These are phyloP conservation scores for Apiotrichum siamense DNA, from an alignment of 1,284 basidiomycete species.

Conservation along the genomic window DNA sequence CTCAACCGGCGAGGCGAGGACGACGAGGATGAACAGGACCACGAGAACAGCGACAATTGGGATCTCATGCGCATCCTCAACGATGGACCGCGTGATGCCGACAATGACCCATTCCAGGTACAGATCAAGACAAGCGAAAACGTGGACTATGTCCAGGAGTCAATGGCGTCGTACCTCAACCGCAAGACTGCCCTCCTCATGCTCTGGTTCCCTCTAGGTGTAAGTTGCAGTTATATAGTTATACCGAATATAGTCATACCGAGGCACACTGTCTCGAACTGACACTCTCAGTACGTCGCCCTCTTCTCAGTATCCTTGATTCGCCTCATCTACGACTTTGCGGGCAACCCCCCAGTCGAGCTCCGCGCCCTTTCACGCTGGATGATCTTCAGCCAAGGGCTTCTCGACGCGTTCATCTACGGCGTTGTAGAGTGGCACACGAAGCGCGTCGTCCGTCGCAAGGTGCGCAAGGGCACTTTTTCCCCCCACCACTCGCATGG, in stretches of 20 bases:
- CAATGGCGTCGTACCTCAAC: slow-evolving; percentile 47
- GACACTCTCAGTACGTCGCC: slow-evolving; percentile 31
- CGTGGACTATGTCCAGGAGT: slow-evolving; percentile 42
- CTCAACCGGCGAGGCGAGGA: slow-evolving; percentile 4
- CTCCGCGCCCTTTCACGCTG: slow-evolving; percentile 45
- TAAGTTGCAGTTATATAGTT: slow-evolving; percentile 27
- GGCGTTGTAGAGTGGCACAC: slow-evolving; percentile 47
- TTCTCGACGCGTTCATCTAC: slow-evolving; percentile 46
- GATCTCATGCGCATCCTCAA: slow-evolving; percentile 40
- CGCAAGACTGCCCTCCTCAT: slow-evolving; percentile 47
- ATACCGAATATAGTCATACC: too few species aligned
- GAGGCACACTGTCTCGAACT: neutral
- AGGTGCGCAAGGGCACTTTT: slow-evolving; percentile 34
- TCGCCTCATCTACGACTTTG: slow-evolving; percentile 47
- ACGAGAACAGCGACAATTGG: slow-evolving; percentile 30
- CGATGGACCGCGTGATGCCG: slow-evolving; percentile 14
- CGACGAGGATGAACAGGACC: slow-evolving; percentile 24
- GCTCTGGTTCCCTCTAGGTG: slow-evolving; percentile 47
- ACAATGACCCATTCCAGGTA: slow-evolving; percentile 21
- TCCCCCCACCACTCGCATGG: slow-evolving; percentile 12
- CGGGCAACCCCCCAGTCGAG: slow-evolving; percentile 26
- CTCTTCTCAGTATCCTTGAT: slow-evolving; percentile 47
- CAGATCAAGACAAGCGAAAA: slow-evolving; percentile 22
- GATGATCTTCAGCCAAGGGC: slow-evolving; percentile 47
- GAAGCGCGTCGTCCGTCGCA: slow-evolving; percentile 36